These are phyloP conservation scores for Colletotrichum karsti DNA, from an alignment of 2,329 filamentous ascomycete genomes.

Conservation along the genomic window DNA sequence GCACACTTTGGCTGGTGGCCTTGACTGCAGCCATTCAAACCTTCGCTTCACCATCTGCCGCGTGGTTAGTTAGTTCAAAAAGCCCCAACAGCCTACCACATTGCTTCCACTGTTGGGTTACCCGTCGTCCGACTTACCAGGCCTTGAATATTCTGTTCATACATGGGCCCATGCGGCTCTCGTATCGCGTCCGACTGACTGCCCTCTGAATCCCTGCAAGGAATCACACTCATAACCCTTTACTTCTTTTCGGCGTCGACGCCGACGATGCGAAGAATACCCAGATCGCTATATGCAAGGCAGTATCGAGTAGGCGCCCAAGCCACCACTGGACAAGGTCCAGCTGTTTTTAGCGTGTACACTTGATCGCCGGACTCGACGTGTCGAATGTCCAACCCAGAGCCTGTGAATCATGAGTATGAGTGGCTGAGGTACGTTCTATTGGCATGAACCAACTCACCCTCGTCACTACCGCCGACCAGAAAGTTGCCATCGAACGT, in stretches of 20 bases:
- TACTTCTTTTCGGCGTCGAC: slow-evolving; percentile 58
- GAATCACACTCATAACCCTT: too few relatives aligned
- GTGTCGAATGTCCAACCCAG: slow-evolving; percentile 75
- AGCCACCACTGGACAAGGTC: slow-evolving; percentile 71
- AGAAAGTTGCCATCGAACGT: slow-evolving; percentile 82
- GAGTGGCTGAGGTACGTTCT: neutral
- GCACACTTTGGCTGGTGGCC: too few relatives aligned
- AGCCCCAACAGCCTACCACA: too few relatives aligned
- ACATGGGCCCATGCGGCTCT: too few relatives aligned
- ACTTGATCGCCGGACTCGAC: slow-evolving; percentile 79
- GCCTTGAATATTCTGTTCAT: too few relatives aligned
- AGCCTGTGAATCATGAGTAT: slow-evolving; percentile 45
- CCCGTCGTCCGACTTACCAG: too few relatives aligned
- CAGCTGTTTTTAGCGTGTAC: slow-evolving; percentile 74
- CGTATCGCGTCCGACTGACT: too few relatives aligned
- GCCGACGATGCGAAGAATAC: slow-evolving; percentile 74
- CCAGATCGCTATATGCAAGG: slow-evolving; percentile 77
- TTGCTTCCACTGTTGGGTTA: too few relatives aligned
- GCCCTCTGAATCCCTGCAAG: too few relatives aligned
- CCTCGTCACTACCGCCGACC: slow-evolving; percentile 78
- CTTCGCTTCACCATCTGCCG: too few relatives aligned
- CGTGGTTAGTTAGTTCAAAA: too few relatives aligned
- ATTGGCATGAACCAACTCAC: slow-evolving; percentile 42
- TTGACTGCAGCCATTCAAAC: too few relatives aligned
- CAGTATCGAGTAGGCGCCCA: slow-evolving; percentile 82